These are phyloP conservation scores for Lecanicillium sp. DNA, from an alignment of 2,329 filamentous ascomycete species.

Conservation along the genomic window DNA sequence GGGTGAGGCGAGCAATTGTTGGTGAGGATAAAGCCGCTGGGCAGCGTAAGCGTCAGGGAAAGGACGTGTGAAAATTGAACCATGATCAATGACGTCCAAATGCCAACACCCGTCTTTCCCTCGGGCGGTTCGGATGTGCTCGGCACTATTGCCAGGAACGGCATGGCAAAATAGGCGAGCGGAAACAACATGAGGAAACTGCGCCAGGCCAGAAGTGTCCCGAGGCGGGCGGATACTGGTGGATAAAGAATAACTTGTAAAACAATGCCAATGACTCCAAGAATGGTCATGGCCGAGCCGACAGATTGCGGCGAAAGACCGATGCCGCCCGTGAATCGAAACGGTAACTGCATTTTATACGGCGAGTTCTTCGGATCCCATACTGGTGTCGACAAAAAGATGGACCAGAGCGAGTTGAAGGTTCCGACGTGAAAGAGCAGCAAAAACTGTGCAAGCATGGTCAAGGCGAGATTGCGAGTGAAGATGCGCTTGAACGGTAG, in stretches of 20 bases:
- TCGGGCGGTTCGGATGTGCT: constrained; percentile 44
- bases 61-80: constrained; percentile 61
- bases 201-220: constrained; percentile 62
- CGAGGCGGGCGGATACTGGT: constrained; percentile 56
- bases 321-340: constrained; percentile 66
- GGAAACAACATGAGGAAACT: constrained; percentile 64
- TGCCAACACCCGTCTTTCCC: constrained; percentile 43
- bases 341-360: constrained; percentile 38
- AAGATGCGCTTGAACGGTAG: constrained; percentile 50
- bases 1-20: constrained; percentile 44
- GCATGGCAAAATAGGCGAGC: constrained; percentile 60
- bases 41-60: constrained; percentile 56
- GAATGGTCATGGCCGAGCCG: constrained; percentile 68
- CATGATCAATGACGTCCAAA: constrained; percentile 59
- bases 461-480: constrained; percentile 47
- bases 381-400: constrained; percentile 69
- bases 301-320: constrained; percentile 66
- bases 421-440: constrained; percentile 67
- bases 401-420: constrained; percentile 70
- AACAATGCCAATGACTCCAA: constrained; percentile 67
- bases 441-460: constrained; percentile 60
- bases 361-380: constrained; percentile 36
- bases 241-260: constrained; percentile 61
- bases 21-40: constrained; percentile 39
- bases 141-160: constrained; percentile 65